phyloP scores from a whole-genome alignment of 495 filamentous ascomycete genomes.

The Tuber melanosporum region DNA sequence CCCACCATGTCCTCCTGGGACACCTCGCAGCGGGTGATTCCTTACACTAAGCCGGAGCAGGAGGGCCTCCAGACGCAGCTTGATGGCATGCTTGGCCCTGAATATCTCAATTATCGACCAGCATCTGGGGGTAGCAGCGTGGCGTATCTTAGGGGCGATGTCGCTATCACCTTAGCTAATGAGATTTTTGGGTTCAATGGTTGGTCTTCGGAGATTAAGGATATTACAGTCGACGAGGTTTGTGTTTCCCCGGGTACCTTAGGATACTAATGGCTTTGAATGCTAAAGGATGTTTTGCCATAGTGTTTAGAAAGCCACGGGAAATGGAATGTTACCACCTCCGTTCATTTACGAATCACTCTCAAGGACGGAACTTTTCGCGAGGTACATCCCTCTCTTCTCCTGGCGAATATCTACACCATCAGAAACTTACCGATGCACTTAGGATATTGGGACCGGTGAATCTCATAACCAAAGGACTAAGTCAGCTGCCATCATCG shows the following conservation, averaged over 20 bases:
- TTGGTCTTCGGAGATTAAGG: conserved; percentile 85
- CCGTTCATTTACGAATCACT: conserved; percentile 81
- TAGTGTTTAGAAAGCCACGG: conserved; percentile 59
- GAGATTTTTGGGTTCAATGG: conserved; percentile 99
- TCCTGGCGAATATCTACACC: neutral
- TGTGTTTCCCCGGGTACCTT: neutral
- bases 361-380: conserved; percentile 88
- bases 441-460: conserved; percentile 84
- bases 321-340: conserved; percentile 73
- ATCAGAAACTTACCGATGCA: conserved; percentile 2
- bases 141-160: conserved; percentile 86
- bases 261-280: neutral
- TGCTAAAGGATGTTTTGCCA: conserved; percentile 44
- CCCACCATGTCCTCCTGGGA: neutral
- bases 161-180: conserved; percentile 91
- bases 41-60: conserved; percentile 80
- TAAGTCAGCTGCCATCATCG: conserved; percentile 91
- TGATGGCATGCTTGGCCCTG: conserved; percentile 90
- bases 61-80: conserved; percentile 79
- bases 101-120: conserved; percentile 80
- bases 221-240: conserved; percentile 87
- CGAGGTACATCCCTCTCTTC: conserved; percentile 48
- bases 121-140: conserved; percentile 77
- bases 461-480: conserved; percentile 91
- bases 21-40: neutral